Conservation (phyloP, 2,329 filamentous ascomycete genomes). For the Aspergillus clavatus region DNA sequence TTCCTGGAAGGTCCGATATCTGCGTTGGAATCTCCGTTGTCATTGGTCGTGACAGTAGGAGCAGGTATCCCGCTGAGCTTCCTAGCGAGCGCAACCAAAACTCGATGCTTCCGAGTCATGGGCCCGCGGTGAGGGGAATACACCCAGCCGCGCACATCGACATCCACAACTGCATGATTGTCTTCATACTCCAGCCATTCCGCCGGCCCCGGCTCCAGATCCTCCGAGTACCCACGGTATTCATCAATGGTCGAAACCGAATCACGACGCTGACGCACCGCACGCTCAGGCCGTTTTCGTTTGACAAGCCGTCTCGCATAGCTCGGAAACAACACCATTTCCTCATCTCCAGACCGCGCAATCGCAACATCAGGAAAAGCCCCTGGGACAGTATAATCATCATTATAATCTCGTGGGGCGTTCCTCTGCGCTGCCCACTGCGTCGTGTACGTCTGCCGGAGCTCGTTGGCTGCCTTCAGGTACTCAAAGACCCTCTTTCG, state of each 20-base stretch:
- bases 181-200: slow-evolving; percentile 79
- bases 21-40: slow-evolving; percentile 23
- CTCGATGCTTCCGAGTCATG: slow-evolving; percentile 78
- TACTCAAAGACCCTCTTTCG: slow-evolving; percentile 73
- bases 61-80: slow-evolving; percentile 82
- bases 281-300: slow-evolving; percentile 32
- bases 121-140: slow-evolving; percentile 81
- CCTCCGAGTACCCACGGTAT: slow-evolving; percentile 36
- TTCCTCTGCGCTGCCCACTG: slow-evolving; percentile 48
- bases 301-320: slow-evolving; percentile 73
- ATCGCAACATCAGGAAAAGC: slow-evolving; percentile 84
- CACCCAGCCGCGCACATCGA: slow-evolving; percentile 93
- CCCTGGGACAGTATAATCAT: slow-evolving; percentile 58
- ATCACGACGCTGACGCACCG: slow-evolving; percentile 24
- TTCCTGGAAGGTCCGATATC: slow-evolving; percentile 31
- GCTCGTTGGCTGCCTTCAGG: slow-evolving; percentile 65
- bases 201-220: slow-evolving; percentile 63
- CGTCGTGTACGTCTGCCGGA: slow-evolving; percentile 62
- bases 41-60: slow-evolving; percentile 42
- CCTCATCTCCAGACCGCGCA: slow-evolving; percentile 71
- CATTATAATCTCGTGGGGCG: slow-evolving; percentile 35
- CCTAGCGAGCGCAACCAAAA: slow-evolving; percentile 79
- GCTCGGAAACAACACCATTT: slow-evolving; percentile 92
- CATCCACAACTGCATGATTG: slow-evolving; percentile 80
- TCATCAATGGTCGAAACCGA: slow-evolving; percentile 33